These are phyloP conservation scores for Pleurotus cornucopiae DNA, from an alignment of 768 basidiomycete species.

Conservation along the genomic window DNA sequence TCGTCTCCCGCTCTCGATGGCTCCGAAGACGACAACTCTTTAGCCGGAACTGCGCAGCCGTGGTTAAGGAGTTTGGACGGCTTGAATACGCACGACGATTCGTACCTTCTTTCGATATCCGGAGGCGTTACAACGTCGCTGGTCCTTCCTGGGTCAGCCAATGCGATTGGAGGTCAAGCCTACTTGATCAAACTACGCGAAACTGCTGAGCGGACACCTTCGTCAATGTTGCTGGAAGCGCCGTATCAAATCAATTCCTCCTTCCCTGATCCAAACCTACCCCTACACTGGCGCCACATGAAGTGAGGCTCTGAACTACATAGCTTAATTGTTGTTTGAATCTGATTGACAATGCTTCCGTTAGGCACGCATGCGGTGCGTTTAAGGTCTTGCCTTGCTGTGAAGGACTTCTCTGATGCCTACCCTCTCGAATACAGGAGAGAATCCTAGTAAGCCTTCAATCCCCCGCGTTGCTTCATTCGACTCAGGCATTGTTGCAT, in stretches of 20 bases:
- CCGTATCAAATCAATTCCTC: conserved; percentile 49
- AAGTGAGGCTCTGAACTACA: conserved; percentile 39
- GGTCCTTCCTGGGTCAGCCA: conserved; percentile 68
- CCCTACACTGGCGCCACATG: conserved; percentile 63
- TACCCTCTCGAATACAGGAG: conserved; percentile 30
- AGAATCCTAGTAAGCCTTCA: conserved; percentile 51
- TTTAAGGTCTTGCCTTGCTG: background rate
- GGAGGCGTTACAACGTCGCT: conserved; percentile 80
- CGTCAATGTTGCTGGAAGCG: conserved; percentile 76
- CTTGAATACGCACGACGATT: conserved; percentile 72
- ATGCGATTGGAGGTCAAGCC: conserved; percentile 77
- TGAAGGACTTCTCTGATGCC: background rate
- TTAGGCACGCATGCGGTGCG: conserved; percentile 47
- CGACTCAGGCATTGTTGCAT: background rate
- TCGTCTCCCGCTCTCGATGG: conserved; percentile 23
- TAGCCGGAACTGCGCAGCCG: conserved; percentile 36
- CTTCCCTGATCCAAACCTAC: conserved; percentile 27
- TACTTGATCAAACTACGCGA: conserved; percentile 78
- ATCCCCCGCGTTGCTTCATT: too few species aligned
- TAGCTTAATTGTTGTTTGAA: background rate
- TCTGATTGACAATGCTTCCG: background rate
- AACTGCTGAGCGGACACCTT: conserved; percentile 66
- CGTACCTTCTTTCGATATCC: conserved; percentile 58
- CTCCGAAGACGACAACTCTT: conserved; percentile 52
- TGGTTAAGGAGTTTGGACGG: conserved; percentile 72